A percentile compares a stretch with the other conserved stretches of the same genome.
phyloP scores from a whole-genome alignment of 1,284 basidiomycete genomes.

The Earliella scabrosa region DNA sequence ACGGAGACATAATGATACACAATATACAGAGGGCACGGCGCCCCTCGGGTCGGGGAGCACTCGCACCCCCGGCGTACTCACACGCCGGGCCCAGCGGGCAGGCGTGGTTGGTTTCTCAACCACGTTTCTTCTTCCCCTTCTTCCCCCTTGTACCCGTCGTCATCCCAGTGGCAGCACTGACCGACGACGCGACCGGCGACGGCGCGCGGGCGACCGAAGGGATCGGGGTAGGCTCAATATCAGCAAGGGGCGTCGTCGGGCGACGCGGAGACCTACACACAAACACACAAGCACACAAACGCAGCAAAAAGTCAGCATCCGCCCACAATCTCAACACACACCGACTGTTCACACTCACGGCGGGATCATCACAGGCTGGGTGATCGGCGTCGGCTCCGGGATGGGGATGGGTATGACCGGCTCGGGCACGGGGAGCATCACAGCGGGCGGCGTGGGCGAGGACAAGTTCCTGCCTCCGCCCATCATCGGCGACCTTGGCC shows the following conservation, averaged over 20 bases:
- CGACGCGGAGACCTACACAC: conserved; percentile 14
- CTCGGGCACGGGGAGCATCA: conserved; percentile 3
- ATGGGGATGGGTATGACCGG: conserved; percentile 21
- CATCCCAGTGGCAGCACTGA: conserved; percentile 13
- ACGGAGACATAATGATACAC: background rate
- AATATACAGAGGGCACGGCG: conserved; percentile 5
- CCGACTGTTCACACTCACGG: conserved; percentile 13
- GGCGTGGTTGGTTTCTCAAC: background rate
- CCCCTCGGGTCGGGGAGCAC: background rate
- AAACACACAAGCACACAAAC: background rate
- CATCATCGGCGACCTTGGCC: conserved; percentile 24
- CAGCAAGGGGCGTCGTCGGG: conserved; percentile 8
- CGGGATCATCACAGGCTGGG: conserved; percentile 15
- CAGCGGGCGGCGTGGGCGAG: conserved; percentile 11
- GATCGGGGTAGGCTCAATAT: conserved; percentile 13
- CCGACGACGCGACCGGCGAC: conserved; percentile 18
- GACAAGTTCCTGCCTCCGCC: conserved; percentile 13
- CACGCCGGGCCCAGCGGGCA: too few species aligned
- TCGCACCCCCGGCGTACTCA: background rate
- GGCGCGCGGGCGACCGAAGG: conserved; percentile 17
- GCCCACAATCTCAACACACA: background rate
- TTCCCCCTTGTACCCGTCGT: conserved; percentile 18
- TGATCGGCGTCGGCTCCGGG: conserved; percentile 16
- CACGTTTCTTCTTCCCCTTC: conserved; percentile 28
- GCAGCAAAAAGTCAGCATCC: background rate